Conservation (phyloP, 2,329 filamentous ascomycete genomes). For the Allantophomopsis cytisporea region DNA sequence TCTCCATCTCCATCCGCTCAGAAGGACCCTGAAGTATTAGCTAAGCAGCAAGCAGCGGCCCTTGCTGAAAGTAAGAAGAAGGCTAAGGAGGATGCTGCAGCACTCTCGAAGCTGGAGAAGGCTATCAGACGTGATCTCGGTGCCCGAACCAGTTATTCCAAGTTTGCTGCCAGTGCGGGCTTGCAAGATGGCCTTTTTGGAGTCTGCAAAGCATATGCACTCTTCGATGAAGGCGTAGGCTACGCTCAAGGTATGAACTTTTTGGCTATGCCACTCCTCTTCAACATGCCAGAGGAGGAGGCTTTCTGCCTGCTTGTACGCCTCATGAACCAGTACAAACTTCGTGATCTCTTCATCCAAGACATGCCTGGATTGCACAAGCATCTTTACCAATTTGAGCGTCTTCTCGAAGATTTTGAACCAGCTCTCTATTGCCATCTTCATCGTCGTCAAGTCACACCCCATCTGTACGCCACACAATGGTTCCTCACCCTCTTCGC, state of each 20-base stretch:
- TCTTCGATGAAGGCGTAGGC: conserved; percentile 88
- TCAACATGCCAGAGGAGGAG: conserved; percentile 97
- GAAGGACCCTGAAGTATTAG: conserved; percentile 46
- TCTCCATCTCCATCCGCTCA: conserved; percentile 44
- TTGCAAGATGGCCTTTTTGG: conserved; percentile 91
- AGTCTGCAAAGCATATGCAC: conserved; percentile 91
- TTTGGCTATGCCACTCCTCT: conserved; percentile 87
- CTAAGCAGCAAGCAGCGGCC: conserved; percentile 50
- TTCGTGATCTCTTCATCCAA: conserved; percentile 84
- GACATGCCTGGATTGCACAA: conserved; percentile 96
- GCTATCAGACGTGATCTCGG: conserved; percentile 83
- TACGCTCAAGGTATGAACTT: conserved; percentile 99
- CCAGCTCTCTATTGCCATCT: conserved; percentile 92
- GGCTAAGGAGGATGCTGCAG: conserved; percentile 61
- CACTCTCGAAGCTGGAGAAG: conserved; percentile 78
- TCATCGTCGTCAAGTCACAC: conserved; percentile 71
- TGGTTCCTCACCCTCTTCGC: conserved; percentile 99
- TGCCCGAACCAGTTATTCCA: conserved; percentile 88
- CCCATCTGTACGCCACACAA: conserved; percentile 92
- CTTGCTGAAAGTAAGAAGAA: conserved; percentile 62
- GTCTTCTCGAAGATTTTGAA: conserved; percentile 84
- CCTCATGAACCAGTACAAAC: conserved; percentile 90
- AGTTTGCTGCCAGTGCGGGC: conserved; percentile 81
- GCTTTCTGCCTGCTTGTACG: conserved; percentile 88
- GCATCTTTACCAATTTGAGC: conserved; percentile 88